Conservation (phyloP, 495 filamentous ascomycete species). For the Penicillium turbatum region DNA sequence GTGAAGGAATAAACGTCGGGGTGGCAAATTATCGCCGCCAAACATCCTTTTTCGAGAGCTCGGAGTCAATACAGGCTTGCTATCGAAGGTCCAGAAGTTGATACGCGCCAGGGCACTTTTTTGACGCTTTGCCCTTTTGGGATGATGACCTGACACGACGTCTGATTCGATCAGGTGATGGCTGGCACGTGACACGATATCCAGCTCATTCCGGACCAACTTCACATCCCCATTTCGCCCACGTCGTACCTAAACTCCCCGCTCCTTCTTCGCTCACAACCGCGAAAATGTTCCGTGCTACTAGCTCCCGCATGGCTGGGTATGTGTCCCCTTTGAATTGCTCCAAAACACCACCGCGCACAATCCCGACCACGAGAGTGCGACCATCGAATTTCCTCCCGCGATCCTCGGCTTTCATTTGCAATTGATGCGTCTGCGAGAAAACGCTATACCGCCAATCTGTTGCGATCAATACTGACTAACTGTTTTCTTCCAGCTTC, state of each 20-base stretch:
- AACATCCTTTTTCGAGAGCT: slow-evolving; percentile 28
- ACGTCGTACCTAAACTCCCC: slow-evolving; percentile 22
- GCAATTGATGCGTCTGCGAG: slow-evolving; percentile 12
- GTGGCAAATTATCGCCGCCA: slow-evolving; percentile 13
- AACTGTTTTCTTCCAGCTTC: slow-evolving; percentile 42
- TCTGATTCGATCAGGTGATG: slow-evolving; percentile 21
- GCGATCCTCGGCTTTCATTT: slow-evolving; percentile 17
- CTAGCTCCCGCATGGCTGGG: slow-evolving; percentile 43
- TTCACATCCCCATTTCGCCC: slow-evolving; percentile 32
- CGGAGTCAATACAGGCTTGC: slow-evolving; percentile 9
- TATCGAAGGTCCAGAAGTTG: slow-evolving; percentile 3
- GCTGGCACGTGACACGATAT: slow-evolving; percentile 6
- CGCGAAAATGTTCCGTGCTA: slow-evolving; percentile 47
- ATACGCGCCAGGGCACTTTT: slow-evolving; percentile 8
- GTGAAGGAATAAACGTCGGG: slow-evolving; percentile 17
- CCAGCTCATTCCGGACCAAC: slow-evolving; percentile 31
- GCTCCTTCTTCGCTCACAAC: slow-evolving; percentile 32
- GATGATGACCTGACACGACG: slow-evolving; percentile 8
- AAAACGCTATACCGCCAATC: not conserved
- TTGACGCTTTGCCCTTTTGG: slow-evolving; percentile 24
- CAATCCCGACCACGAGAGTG: slow-evolving; percentile 9
- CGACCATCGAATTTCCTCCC: slow-evolving; percentile 19
- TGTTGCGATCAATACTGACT: slow-evolving; percentile 11
- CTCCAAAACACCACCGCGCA: slow-evolving; percentile 7
- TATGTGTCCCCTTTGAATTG: slow-evolving; percentile 25